Conservation (phyloP, 202 grass and related monocot species). For the Digitaria exilis region DNA sequence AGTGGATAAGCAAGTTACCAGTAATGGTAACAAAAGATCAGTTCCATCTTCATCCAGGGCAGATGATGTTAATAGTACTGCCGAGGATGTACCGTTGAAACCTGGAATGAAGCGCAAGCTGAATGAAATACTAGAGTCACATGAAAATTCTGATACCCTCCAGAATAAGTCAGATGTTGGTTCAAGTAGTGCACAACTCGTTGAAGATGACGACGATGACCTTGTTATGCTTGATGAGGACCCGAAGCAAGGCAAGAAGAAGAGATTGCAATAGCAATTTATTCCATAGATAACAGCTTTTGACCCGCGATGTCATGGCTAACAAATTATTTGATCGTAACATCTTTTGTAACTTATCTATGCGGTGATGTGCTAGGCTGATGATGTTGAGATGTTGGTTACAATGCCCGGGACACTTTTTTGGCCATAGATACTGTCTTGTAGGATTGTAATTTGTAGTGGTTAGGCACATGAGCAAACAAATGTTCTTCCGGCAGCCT, state of each 20-base stretch:
- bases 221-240: slow-evolving; percentile 51
- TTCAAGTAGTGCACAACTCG: slow-evolving; percentile 53
- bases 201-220: slow-evolving; percentile 72
- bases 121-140: slow-evolving; percentile 56
- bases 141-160: slow-evolving; percentile 46
- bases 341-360: slow-evolving; percentile 44
- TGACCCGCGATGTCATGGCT: slow-evolving; percentile 43
- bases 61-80: slow-evolving; percentile 22
- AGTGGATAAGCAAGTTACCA: slow-evolving; percentile 46
- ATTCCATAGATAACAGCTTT: slow-evolving; percentile 35
- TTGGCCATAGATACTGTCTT: slow-evolving; percentile 35
- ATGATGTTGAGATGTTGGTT: slow-evolving; percentile 28
- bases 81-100: slow-evolving; percentile 21
- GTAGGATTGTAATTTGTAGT: slow-evolving; percentile 58
- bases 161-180: slow-evolving; percentile 9
- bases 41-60: slow-evolving; percentile 37
- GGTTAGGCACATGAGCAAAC: slow-evolving; percentile 33
- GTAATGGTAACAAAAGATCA: slow-evolving; percentile 61
- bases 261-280: slow-evolving; percentile 66
- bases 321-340: slow-evolving; percentile 49
- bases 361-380: slow-evolving; percentile 34
- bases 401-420: slow-evolving; percentile 2
- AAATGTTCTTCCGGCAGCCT: slow-evolving; percentile 34
- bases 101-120: slow-evolving; percentile 81
- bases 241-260: slow-evolving; percentile 68